phyloP scores from a whole-genome alignment of 306 rosid species.

The Cicer judaicum region DNA sequence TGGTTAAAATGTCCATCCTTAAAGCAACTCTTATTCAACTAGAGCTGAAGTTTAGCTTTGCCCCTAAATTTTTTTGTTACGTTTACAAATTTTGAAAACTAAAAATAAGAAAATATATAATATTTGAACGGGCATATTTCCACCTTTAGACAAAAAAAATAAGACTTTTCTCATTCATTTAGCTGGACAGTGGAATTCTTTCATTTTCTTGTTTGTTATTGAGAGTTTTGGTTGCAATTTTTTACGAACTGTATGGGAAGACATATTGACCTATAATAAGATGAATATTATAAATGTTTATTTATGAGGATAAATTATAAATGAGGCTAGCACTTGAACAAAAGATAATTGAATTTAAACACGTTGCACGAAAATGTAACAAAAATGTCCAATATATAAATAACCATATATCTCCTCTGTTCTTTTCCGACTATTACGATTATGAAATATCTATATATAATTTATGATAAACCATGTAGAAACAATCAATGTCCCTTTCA shows the following conservation, averaged over 20 bases:
- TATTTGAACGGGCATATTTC: background rate
- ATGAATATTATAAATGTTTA: background rate
- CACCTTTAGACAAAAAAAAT: background rate
- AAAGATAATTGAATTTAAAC: slow-evolving; percentile 5
- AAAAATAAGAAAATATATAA: background rate
- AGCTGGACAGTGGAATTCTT: slow-evolving; percentile 1
- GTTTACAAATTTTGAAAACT: too few relatives aligned
- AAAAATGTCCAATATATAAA: background rate
- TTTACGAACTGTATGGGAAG: background rate
- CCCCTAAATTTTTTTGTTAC: background rate
- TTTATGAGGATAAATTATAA: background rate
- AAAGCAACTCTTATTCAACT: background rate
- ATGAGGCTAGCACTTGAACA: background rate
- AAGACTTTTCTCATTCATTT: slow-evolving; percentile 29
- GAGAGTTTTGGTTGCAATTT: background rate
- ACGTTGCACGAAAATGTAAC: background rate
- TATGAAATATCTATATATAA: background rate
- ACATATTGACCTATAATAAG: background rate
- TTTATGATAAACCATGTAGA: background rate
- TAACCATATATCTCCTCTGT: background rate
- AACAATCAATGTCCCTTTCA: slow-evolving; percentile 13
- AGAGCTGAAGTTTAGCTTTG: background rate
- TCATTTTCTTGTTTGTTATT: slow-evolving; percentile 1
- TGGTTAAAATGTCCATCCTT: background rate
- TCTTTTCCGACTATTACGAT: slow-evolving; percentile 10